These are phyloP conservation scores for Chamaecrista fasciculata DNA, from an alignment of 306 rosid genomes.

Conservation along the genomic window DNA sequence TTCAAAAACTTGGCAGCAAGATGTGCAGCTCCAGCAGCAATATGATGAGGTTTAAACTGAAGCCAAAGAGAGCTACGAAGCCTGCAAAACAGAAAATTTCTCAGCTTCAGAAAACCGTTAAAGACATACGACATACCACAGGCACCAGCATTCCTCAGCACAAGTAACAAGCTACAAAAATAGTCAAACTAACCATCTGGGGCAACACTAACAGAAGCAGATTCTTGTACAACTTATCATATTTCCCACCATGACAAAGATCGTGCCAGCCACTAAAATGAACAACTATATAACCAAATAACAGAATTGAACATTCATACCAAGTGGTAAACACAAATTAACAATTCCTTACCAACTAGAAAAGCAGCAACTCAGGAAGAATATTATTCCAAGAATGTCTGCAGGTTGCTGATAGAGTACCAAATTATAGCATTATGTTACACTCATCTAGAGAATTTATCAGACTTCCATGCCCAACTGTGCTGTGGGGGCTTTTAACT, in stretches of 20 bases:
- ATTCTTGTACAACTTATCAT: slow-evolving; percentile 53
- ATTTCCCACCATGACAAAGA: slow-evolving; percentile 54
- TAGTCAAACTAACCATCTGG: slow-evolving; percentile 72
- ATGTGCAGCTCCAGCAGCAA: slow-evolving; percentile 96
- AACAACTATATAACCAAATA: slow-evolving; percentile 31
- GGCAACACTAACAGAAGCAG: slow-evolving; percentile 51
- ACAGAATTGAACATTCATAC: slow-evolving; percentile 44
- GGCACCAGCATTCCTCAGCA: slow-evolving; percentile 28
- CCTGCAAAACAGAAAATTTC: slow-evolving; percentile 48
- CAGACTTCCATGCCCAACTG: slow-evolving; percentile 77
- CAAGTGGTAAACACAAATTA: slow-evolving; percentile 51
- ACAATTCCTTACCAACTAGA: slow-evolving; percentile 91
- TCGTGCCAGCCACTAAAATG: slow-evolving; percentile 48
- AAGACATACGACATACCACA: slow-evolving; percentile 11
- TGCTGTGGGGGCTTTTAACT: slow-evolving; percentile 69
- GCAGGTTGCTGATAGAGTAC: slow-evolving; percentile 92
- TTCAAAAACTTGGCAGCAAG: slow-evolving; percentile 85
- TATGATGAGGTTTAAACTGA: slow-evolving; percentile 93
- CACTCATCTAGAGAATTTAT: slow-evolving; percentile 66
- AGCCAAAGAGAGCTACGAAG: slow-evolving; percentile 98
- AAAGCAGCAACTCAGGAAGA: slow-evolving; percentile 99
- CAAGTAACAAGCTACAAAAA: slow-evolving; percentile 34
- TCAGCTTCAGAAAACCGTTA: slow-evolving; percentile 22
- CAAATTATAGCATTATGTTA: slow-evolving; percentile 67
- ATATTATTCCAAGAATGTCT: slow-evolving; percentile 85